Evolutionary conservation across 345 rosid species (phyloP).

Genomic region (Citrus sinensis): DNA sequence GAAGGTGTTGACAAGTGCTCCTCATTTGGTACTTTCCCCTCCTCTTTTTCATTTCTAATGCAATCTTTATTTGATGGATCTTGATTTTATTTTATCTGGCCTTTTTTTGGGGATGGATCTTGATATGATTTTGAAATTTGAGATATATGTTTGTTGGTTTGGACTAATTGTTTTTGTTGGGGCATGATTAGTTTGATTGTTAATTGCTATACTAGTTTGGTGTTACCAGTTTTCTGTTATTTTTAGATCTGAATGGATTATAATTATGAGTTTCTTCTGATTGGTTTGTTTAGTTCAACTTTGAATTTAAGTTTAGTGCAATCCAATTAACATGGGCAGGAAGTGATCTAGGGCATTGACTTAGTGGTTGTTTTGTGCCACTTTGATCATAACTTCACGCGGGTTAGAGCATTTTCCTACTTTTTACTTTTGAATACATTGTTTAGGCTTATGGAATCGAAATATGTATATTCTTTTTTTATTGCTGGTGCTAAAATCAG

Average conservation of each 20-base stretch:
- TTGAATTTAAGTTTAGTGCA: slow-evolving; percentile 2
- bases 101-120: neutral
- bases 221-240: neutral
- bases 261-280: slow-evolving; percentile 1
- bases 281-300: slow-evolving; percentile 9
- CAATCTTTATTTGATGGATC: slow-evolving; percentile 19
- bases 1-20: slow-evolving; percentile 99
- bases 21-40: slow-evolving; percentile 64
- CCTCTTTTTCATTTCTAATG: neutral
- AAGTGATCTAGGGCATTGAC: slow-evolving; percentile 1
- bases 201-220: neutral
- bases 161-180: neutral
- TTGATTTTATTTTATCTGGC: slow-evolving; percentile 9
- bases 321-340: neutral
- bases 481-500: neutral
- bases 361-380: neutral
- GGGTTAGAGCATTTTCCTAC: neutral
- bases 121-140: neutral
- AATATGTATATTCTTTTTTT: neutral
- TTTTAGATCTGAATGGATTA: slow-evolving; percentile 11
- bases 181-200: slow-evolving; percentile 6
- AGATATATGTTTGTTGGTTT: slow-evolving; percentile 7
- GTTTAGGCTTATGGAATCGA: neutral
- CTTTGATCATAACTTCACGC: neutral
- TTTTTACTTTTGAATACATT: neutral